Evolutionary conservation across 106 monocot genomes (phyloP).

Genomic region (Dendrobium officinale): DNA sequence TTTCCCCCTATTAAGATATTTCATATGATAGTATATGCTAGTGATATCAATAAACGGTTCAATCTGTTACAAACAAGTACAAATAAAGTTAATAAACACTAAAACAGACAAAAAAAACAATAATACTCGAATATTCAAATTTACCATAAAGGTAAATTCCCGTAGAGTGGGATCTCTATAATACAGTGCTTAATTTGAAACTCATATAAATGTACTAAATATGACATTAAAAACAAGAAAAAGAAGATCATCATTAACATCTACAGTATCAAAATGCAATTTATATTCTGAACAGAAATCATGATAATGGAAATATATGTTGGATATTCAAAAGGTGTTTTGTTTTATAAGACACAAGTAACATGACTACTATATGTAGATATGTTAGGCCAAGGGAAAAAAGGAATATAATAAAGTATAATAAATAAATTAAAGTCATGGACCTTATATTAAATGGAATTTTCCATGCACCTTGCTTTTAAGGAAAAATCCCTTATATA

Average conservation of each 20-base stretch:
- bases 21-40: constrained; percentile 63
- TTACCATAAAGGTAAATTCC: not conserved
- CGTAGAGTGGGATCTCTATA: not conserved
- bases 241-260: not conserved
- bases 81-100: not conserved
- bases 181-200: not conserved
- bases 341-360: too few species aligned
- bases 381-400: not conserved
- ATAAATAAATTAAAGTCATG: not conserved
- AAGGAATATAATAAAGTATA: not conserved
- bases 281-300: not conserved
- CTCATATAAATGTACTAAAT: not conserved
- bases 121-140: not conserved
- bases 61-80: constrained; percentile 38
- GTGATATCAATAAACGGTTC: constrained; percentile 92
- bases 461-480: not conserved
- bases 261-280: not conserved
- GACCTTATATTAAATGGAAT: not conserved
- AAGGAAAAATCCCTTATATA: not conserved
- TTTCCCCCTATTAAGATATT: constrained; percentile 25
- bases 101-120: not conserved
- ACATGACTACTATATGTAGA: not conserved
- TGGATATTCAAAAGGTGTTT: not conserved
- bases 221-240: not conserved
- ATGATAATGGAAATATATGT: not conserved